Evolutionary conservation across 768 basidiomycete species (phyloP), one percentile per base, ranked within the genome.

Genomic region (Termitomyces sp.): DNA sequence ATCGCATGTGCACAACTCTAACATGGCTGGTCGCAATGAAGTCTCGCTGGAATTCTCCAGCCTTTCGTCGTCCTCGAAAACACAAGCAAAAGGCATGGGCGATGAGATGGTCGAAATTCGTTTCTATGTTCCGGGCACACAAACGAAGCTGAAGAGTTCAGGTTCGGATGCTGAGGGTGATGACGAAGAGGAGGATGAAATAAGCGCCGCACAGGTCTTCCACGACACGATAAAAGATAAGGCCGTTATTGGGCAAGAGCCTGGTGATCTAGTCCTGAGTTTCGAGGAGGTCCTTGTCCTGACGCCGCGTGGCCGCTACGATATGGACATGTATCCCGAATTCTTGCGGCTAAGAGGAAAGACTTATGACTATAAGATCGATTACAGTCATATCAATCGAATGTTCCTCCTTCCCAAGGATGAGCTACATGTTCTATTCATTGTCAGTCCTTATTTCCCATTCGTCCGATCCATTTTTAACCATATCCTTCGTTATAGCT

Each of bases 291-390:
- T 98, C 15, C 83, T 95, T 29, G 94, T 98, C 5, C 81, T 95
- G 49, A 98, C 97, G 0, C 97, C 97, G 62, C 88, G 96, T 81
- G 96, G 96, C 57, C 88, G 94, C 58, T 97, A 96, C 73, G 96
- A 98, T 68, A 89, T 99, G 76, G 97, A 98, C 76, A 94, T 99
- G 91, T 98, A 93, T 81, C 87, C 87, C 31, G 92, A 92, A 57
- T 98, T 95, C 78, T 74, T 99, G 70, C 88, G 97, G 47, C 77
- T 98, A 37, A 89, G 95, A n/a, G 97, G 97, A 56, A 97, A 98
- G 77, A 98, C 96, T 1, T 98, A 98, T 75, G 97, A 99, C 74
- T 99, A 99, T 83, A 95, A 98, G 76, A 93, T 99, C 60, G 81
- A 92, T 29, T 97, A 96, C 75, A 82, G 84, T 42, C 91, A 89